phyloP scores from a whole-genome alignment of 768 basidiomycete species.

The Serendipita sp. region DNA sequence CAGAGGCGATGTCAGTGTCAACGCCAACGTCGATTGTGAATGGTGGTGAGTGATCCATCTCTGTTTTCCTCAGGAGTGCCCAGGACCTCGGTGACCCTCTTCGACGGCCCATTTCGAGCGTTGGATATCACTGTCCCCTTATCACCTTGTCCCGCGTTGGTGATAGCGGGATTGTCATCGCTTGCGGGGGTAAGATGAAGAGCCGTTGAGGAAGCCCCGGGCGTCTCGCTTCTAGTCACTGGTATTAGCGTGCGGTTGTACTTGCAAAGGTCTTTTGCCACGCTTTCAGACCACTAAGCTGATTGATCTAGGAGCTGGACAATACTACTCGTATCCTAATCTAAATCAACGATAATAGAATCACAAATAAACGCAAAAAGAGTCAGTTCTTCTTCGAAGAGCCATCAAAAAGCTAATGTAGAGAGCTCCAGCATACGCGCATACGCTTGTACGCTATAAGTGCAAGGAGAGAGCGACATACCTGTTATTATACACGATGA shows the following conservation, averaged over 20 bases:
- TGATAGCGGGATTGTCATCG: background rate
- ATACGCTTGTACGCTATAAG: too few relatives aligned
- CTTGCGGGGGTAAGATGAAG: background rate
- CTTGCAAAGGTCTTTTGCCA: conserved; percentile 37
- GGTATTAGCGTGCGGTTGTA: background rate
- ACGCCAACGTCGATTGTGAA: too few relatives aligned
- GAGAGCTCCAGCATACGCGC: too few relatives aligned
- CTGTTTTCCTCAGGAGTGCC: conserved; percentile 24
- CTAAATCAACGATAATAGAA: too few relatives aligned
- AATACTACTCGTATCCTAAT: background rate
- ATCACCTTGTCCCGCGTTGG: background rate
- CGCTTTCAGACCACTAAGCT: conserved; percentile 43
- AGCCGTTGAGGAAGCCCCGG: background rate
- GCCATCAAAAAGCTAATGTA: too few relatives aligned
- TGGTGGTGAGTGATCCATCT: too few relatives aligned
- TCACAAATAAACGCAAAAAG: too few relatives aligned
- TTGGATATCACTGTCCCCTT: background rate
- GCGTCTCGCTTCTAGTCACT: background rate
- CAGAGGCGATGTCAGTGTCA: too few relatives aligned
- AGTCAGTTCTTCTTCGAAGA: too few relatives aligned
- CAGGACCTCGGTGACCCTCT: background rate
- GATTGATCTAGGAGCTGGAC: conserved; percentile 39
- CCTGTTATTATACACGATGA: too few relatives aligned
- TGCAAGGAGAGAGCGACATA: too few relatives aligned
- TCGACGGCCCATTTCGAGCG: background rate